These are phyloP conservation scores for Xerocomellus amylosporus DNA, from an alignment of 768 basidiomycete genomes.

Conservation along the genomic window DNA sequence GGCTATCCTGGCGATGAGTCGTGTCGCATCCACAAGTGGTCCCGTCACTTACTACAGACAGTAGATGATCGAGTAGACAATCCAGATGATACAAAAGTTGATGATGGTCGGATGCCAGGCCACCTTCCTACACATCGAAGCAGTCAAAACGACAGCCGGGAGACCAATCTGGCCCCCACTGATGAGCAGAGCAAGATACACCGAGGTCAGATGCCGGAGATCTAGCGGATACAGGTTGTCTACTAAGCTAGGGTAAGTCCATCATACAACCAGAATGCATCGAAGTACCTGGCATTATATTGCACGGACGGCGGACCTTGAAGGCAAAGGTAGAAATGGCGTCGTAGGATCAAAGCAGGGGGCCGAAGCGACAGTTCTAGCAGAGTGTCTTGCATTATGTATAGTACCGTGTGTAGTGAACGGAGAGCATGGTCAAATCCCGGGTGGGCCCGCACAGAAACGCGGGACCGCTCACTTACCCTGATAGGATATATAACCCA, in stretches of 20 bases:
- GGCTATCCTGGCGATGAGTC: slow-evolving; percentile 24
- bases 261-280: background rate
- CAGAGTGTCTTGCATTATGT: slow-evolving; percentile 8
- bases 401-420: slow-evolving; percentile 2
- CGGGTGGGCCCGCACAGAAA: slow-evolving; percentile 5
- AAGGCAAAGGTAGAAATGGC: background rate
- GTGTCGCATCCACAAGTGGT: background rate
- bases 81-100: slow-evolving; percentile 58
- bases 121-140: slow-evolving; percentile 41
- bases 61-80: slow-evolving; percentile 51
- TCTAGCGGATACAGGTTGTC: slow-evolving; percentile 14
- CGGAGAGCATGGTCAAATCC: slow-evolving; percentile 7
- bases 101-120: slow-evolving; percentile 50
- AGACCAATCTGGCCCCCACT: slow-evolving; percentile 53
- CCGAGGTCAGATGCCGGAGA: slow-evolving; percentile 32
- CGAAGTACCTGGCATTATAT: slow-evolving; percentile 17
- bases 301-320: background rate
- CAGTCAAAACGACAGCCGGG: slow-evolving; percentile 47
- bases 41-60: slow-evolving; percentile 46
- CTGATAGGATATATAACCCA: slow-evolving; percentile 27
- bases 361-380: background rate
- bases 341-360: background rate
- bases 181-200: slow-evolving; percentile 48
- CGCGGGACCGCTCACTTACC: slow-evolving; percentile 6
- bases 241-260: slow-evolving; percentile 2